Evolutionary conservation across 352 stramenopile species (phyloP).

Genomic region (Phytopythium oedochilum): DNA sequence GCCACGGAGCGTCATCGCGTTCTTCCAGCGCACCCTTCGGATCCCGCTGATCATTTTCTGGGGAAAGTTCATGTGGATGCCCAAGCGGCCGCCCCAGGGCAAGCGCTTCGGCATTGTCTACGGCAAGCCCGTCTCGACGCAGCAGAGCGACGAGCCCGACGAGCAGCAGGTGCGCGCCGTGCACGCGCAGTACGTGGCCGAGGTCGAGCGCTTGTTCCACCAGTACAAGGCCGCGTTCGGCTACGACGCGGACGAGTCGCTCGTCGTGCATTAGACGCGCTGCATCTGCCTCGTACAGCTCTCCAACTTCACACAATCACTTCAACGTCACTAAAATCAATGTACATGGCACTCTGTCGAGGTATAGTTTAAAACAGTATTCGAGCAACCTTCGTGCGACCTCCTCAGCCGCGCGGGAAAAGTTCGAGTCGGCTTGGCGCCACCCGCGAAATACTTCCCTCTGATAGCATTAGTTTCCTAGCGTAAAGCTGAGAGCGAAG

Average conservation of each 20-base stretch:
- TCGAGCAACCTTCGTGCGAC: neutral
- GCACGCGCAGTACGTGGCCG: slow-evolving; percentile 22
- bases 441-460: neutral
- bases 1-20: slow-evolving; percentile 14
- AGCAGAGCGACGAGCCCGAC: slow-evolving; percentile 12
- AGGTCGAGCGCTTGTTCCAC: slow-evolving; percentile 21
- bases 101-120: slow-evolving; percentile 35
- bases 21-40: slow-evolving; percentile 18
- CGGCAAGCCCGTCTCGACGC: slow-evolving; percentile 23
- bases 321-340: slow-evolving; percentile 1
- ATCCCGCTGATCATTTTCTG: slow-evolving; percentile 34
- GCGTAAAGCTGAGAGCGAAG: neutral
- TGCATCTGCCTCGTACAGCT: too few species aligned
- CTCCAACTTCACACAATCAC: too few species aligned
- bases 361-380: neutral
- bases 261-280: slow-evolving; percentile 15
- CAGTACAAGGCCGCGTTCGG: slow-evolving; percentile 29
- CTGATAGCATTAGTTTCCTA: neutral
- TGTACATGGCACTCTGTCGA: neutral
- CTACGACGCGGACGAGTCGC: slow-evolving; percentile 25
- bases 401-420: neutral
- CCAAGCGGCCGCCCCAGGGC: slow-evolving; percentile 16
- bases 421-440: neutral
- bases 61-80: slow-evolving; percentile 32
- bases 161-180: slow-evolving; percentile 19